Percentiles rank a stretch among this genome's conserved stretches.
Evolutionary conservation across 2,329 filamentous ascomycete genomes (phyloP).

Genomic region (Paracamarosporium sp.): DNA sequence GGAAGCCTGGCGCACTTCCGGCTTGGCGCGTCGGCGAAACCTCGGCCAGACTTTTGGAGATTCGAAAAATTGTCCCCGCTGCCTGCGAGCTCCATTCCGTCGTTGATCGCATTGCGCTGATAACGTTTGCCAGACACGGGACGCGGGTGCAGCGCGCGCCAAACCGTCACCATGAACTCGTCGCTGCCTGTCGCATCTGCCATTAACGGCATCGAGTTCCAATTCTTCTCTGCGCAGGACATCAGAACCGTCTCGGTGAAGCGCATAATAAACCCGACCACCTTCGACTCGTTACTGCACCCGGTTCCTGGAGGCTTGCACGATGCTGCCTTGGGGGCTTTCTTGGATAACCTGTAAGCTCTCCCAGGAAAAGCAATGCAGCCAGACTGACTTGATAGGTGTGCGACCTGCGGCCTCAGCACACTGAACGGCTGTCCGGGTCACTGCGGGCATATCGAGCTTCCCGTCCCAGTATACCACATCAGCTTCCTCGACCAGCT

Average conservation of each 20-base stretch:
- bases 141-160: slow-evolving; percentile 17
- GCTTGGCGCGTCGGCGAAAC: slow-evolving; percentile 32
- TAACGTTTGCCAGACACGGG: slow-evolving; percentile 14
- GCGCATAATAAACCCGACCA: slow-evolving; percentile 88
- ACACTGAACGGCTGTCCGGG: slow-evolving; percentile 80
- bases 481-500: slow-evolving; percentile 96
- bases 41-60: slow-evolving; percentile 34
- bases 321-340: slow-evolving; percentile 88
- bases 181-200: slow-evolving; percentile 80
- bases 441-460: slow-evolving; percentile 92
- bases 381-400: slow-evolving; percentile 61
- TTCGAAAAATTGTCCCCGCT: slow-evolving; percentile 39
- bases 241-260: slow-evolving; percentile 91
- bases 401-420: slow-evolving; percentile 88
- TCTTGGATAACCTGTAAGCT: slow-evolving; percentile 80
- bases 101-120: slow-evolving; percentile 20
- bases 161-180: slow-evolving; percentile 49
- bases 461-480: slow-evolving; percentile 92
- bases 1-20: background rate
- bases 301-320: slow-evolving; percentile 91
- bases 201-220: slow-evolving; percentile 88
- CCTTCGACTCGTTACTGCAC: slow-evolving; percentile 91
- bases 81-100: slow-evolving; percentile 18
- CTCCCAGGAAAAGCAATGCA: background rate
- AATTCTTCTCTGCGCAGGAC: slow-evolving; percentile 80